Conservation (phyloP, 2,329 filamentous ascomycete species). For the Pseudogymnoascus sp. region DNA sequence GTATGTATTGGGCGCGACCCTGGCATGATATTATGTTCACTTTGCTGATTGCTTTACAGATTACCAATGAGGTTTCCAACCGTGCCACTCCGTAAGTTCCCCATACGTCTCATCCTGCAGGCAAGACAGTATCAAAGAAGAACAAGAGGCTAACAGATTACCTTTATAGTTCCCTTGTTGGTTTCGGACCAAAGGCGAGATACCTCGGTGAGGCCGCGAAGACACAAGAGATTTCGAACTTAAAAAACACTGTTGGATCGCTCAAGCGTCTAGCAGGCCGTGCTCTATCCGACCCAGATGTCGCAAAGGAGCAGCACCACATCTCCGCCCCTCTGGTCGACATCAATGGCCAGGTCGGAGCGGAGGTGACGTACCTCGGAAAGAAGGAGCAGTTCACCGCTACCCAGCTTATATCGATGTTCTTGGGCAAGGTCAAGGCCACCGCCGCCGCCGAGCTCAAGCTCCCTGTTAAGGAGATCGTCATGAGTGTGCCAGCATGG, state of each 20-base stretch:
- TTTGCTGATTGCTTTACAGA: constrained; percentile 47
- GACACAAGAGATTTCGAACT: constrained; percentile 98
- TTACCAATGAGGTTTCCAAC: constrained; percentile 99
- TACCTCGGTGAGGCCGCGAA: constrained; percentile 93
- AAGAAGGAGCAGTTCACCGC: constrained; percentile 95
- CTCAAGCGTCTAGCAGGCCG: constrained; percentile 91
- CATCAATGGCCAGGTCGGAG: constrained; percentile 88
- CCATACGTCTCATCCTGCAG: background rate
- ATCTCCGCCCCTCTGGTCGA: constrained; percentile 81
- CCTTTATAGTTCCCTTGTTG: constrained; percentile 69
- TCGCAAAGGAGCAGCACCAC: constrained; percentile 86
- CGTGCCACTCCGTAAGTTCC: constrained; percentile 85
- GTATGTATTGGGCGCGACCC: constrained; percentile 51
- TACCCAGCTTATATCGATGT: constrained; percentile 91
- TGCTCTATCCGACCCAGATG: constrained; percentile 79
- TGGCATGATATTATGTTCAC: constrained; percentile 14
- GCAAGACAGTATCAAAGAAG: background rate
- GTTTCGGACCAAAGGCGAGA: constrained; percentile 88
- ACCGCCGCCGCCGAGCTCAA: constrained; percentile 82
- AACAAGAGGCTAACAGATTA: constrained; percentile 14
- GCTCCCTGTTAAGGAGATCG: constrained; percentile 84
- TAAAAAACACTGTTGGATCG: constrained; percentile 94
- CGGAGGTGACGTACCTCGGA: constrained; percentile 84
- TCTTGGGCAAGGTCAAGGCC: constrained; percentile 85
- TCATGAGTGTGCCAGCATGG: constrained; percentile 92